Conservation (phyloP, 305 asterid genomes). For the Fraxinus baroniana region DNA sequence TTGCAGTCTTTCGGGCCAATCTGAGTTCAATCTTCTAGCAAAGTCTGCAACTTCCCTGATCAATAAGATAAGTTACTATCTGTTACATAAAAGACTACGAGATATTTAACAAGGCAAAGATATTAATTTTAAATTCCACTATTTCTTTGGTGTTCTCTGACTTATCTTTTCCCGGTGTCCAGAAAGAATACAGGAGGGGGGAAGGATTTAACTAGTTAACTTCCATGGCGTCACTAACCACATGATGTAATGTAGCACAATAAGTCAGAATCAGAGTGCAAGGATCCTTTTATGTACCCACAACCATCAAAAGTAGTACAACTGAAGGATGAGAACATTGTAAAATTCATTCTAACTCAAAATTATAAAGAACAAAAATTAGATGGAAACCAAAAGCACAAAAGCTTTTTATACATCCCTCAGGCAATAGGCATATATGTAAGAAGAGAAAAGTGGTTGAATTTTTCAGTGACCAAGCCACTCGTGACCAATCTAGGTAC, state of each 20-base stretch:
- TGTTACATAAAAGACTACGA: slow-evolving; percentile 11
- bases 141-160: not conserved
- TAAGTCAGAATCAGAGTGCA: not conserved
- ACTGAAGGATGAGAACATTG: not conserved
- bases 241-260: slow-evolving; percentile 8
- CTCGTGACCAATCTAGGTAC: not conserved
- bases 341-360: not conserved
- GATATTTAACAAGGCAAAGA: slow-evolving; percentile 1
- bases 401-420: not conserved
- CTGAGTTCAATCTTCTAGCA: slow-evolving; percentile 85
- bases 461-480: not conserved
- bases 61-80: slow-evolving; percentile 21
- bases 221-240: slow-evolving; percentile 9
- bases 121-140: not conserved
- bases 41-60: slow-evolving; percentile 97
- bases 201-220: not conserved
- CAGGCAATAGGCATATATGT: not conserved
- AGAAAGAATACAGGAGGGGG: not conserved
- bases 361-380: not conserved
- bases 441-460: not conserved
- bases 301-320: not conserved
- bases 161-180: not conserved
- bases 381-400: slow-evolving; percentile 11
- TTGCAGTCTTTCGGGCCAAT: slow-evolving; percentile 91
- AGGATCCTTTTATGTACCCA: not conserved